These are phyloP conservation scores for Yarrowia deformans DNA, from an alignment of 805 yeast genomes.

Conservation along the genomic window DNA sequence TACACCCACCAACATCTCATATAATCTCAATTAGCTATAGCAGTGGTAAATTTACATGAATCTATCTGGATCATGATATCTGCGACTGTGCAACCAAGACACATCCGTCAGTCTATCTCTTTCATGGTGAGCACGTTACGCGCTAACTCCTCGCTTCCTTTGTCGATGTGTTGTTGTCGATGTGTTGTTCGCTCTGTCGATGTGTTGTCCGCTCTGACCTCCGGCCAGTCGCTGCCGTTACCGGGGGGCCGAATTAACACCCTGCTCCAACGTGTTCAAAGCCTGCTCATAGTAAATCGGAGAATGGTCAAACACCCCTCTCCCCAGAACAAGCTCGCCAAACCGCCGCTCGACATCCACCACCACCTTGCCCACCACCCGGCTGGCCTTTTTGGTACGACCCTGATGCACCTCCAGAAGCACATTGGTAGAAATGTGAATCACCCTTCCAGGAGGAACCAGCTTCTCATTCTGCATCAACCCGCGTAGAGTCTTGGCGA, in stretches of 20 bases:
- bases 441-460: conserved; percentile 51
- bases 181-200: too few relatives aligned
- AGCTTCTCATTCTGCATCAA: conserved; percentile 50
- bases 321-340: conserved; percentile 49
- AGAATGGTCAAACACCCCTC: conserved; percentile 50
- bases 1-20: too few relatives aligned
- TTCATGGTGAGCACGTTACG: too few relatives aligned
- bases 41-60: not conserved
- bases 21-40: not conserved
- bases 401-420: conserved; percentile 61
- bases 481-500: conserved; percentile 47
- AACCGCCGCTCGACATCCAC: conserved; percentile 49
- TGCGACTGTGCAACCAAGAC: too few relatives aligned
- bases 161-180: too few relatives aligned
- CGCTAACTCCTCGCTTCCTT: too few relatives aligned
- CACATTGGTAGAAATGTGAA: conserved; percentile 48
- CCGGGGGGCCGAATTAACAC: conserved; percentile 44
- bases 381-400: conserved; percentile 92
- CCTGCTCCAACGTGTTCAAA: conserved; percentile 46
- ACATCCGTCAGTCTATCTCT: too few relatives aligned
- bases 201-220: not conserved
- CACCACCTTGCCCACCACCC: conserved; percentile 60
- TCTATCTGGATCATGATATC: too few relatives aligned
- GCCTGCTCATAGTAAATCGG: conserved; percentile 50
- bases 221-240: not conserved